Evolutionary conservation across 108 stramenopile species (phyloP).

Genomic region (Skeletonema potamos): DNA sequence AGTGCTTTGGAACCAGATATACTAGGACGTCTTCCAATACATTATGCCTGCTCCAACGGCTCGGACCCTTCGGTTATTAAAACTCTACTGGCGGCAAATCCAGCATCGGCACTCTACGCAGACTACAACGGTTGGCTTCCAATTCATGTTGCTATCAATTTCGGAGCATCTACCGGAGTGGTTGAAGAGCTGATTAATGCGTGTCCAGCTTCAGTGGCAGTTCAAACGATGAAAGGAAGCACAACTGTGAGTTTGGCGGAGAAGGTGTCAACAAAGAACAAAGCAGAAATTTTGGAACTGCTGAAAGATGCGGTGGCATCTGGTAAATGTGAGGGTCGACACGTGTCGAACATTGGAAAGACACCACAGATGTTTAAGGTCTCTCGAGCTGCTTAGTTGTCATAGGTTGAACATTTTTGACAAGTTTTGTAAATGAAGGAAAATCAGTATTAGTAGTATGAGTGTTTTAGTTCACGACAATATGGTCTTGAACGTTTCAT

Average conservation of each 20-base stretch:
- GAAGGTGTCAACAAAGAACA: conserved; percentile 32
- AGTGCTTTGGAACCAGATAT: conserved; percentile 76
- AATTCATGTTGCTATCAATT: conserved; percentile 38
- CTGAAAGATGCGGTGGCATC: neutral
- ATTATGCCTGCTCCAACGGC: conserved; percentile 86
- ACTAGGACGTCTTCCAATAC: conserved; percentile 78
- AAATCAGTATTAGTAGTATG: neutral
- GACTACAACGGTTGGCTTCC: conserved; percentile 42
- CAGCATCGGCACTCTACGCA: conserved; percentile 17
- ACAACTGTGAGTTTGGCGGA: conserved; percentile 27
- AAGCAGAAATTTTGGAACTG: conserved; percentile 22
- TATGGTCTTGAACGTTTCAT: too few species aligned
- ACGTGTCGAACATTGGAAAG: neutral
- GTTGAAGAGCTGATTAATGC: conserved; percentile 14
- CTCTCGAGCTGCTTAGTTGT: neutral
- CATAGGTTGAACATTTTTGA: neutral
- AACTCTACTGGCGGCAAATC: conserved; percentile 65
- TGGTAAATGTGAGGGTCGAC: neutral
- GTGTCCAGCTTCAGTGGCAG: conserved; percentile 9
- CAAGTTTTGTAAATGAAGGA: neutral
- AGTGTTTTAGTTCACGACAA: too few species aligned
- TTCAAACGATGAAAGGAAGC: conserved; percentile 26
- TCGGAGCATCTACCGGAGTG: conserved; percentile 25
- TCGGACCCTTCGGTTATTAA: conserved; percentile 74
- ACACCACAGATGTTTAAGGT: neutral